Conservation (phyloP, 306 rosid genomes). For the Gleditsia sinensis region DNA sequence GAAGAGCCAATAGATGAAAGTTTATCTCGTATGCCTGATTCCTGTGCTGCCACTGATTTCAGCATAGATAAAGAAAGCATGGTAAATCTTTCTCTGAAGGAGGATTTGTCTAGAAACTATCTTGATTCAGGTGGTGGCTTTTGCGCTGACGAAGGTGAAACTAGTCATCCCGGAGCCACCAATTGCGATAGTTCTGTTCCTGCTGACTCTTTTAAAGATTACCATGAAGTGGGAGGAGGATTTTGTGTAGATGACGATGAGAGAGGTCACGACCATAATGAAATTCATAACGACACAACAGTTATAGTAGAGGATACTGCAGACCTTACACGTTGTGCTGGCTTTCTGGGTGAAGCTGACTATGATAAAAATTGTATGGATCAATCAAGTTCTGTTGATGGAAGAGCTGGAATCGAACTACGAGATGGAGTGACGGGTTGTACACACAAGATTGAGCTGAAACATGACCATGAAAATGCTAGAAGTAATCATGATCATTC, state of each 20-base stretch:
- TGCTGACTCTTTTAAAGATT: conserved; percentile 40
- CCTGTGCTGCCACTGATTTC: conserved; percentile 27
- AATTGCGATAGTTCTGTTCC: conserved; percentile 23
- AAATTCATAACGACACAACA: conserved; percentile 22
- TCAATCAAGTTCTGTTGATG: conserved; percentile 26
- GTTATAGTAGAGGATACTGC: conserved; percentile 26
- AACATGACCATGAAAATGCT: conserved; percentile 21
- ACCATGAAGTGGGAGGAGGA: conserved; percentile 64
- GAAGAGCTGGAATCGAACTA: conserved; percentile 25
- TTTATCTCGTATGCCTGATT: conserved; percentile 15
- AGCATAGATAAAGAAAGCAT: conserved; percentile 32
- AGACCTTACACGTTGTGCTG: conserved; percentile 33
- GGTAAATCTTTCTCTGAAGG: conserved; percentile 29
- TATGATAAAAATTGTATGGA: conserved; percentile 29
- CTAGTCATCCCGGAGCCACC: conserved; percentile 28
- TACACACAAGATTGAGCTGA: conserved; percentile 28
- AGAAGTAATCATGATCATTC: conserved; percentile 32
- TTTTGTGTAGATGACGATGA: conserved; percentile 59
- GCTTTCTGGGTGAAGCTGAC: conserved; percentile 30
- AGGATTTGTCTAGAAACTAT: conserved; percentile 30
- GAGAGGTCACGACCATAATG: conserved; percentile 30
- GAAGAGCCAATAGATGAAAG: conserved; percentile 40
- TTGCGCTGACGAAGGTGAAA: conserved; percentile 40
- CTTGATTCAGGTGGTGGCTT: conserved; percentile 52
- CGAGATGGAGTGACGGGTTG: conserved; percentile 22